These are phyloP conservation scores for Posidonia oceanica DNA, from an alignment of 116 monocot species.

Conservation along the genomic window DNA sequence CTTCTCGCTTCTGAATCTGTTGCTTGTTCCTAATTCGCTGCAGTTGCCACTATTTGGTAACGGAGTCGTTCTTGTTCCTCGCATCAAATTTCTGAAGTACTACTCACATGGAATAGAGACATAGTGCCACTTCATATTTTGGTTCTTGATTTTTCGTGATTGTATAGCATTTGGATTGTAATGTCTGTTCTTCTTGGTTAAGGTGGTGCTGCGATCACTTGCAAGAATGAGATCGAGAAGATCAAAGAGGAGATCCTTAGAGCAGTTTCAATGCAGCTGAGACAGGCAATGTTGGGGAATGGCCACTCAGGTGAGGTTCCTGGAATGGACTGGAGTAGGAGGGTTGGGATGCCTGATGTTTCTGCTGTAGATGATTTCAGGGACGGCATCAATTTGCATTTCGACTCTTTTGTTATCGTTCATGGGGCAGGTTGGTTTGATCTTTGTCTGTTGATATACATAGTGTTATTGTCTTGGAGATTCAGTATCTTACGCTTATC, in stretches of 20 bases:
- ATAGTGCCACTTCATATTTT: too few species aligned
- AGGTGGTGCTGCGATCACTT: slow-evolving; percentile 94
- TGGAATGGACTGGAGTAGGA: slow-evolving; percentile 15
- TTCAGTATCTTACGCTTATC: not conserved
- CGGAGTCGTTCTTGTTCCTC: too few species aligned
- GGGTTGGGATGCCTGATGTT: not conserved
- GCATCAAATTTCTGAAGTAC: too few species aligned
- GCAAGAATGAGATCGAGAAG: slow-evolving; percentile 85
- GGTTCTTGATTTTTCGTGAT: too few species aligned
- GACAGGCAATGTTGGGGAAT: slow-evolving; percentile 4
- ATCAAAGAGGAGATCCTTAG: slow-evolving; percentile 55
- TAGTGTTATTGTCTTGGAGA: not conserved
- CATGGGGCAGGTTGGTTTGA: slow-evolving; percentile 9
- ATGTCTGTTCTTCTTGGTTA: not conserved
- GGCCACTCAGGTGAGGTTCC: not conserved
- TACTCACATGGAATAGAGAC: too few species aligned
- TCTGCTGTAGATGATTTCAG: not conserved
- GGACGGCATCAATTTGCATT: not conserved
- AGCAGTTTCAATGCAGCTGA: slow-evolving; percentile 59
- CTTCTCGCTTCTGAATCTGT: too few species aligned
- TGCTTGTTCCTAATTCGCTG: too few species aligned
- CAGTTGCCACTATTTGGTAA: too few species aligned
- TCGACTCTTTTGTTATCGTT: slow-evolving; percentile 7
- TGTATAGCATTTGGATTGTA: too few species aligned
- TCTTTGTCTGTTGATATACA: too few species aligned